Base-by-base conservation (phyloP, 2,329 filamentous ascomycete genomes). In the Fusarium chaquense region DNA sequence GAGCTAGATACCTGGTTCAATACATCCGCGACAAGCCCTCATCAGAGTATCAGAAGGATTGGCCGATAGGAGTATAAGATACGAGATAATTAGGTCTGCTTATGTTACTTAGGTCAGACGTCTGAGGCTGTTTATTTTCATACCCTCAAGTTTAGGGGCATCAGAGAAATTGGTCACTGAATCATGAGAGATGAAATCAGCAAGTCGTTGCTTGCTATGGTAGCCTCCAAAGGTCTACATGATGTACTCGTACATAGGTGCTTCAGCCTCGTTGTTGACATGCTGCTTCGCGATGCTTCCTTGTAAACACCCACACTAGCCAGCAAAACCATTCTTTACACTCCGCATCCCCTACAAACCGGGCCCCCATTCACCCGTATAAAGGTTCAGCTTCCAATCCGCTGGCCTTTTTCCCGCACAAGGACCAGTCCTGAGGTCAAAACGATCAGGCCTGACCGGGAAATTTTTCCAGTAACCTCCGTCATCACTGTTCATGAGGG, bases 361-460 rank as follows among this genome's bases (percentile, higher is more conserved):
- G 61, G 52, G 1, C 49, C 71, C 71, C 68, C 65, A 70, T 18
- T 69, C 30, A 2, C 71, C 65, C 20, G 46, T 55, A 2, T 24
- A 8, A 6, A 58, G 32, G 33, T 51, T 49, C 0, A 73, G 8
- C 47, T n/a, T 62, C 68, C 59, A 71, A 0, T 53, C 56, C 3
- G 11, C 18, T 0, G 70, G 71, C 10, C 71, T 73, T 6, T 72
- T 41, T 0, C 35, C 62, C 5, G 24, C 24, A 13, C 24, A 57
- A 8, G 41, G 38, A 0, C 62, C 57, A 3, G 68, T 67, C 30
- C 63, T 73, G 9, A 73, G 6, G 26, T 68, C 62, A n/a, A 57
- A 73, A 6, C 18, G 28, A 12, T 72, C 68, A 5, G 59, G 70
- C 4, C 35, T 59, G 13, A 41, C 57, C 3, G 62, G 65, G 6